Base-by-base conservation (phyloP, 2,329 filamentous ascomycete genomes). In the Fusarium subglutinans region DNA sequence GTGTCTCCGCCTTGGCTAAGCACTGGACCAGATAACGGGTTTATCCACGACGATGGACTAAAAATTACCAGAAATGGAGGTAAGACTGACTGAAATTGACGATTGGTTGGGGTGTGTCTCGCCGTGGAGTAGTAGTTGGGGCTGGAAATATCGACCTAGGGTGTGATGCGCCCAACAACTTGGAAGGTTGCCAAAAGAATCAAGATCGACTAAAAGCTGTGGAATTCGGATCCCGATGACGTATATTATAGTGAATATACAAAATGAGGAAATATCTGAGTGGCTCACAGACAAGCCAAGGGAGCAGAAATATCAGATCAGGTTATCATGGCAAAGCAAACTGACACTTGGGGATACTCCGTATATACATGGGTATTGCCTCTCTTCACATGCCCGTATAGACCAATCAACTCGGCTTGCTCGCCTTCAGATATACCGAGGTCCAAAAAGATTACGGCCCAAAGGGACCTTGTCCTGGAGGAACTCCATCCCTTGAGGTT, bases 401-500 rank as follows among this genome's bases (percentile, higher is more conserved):
- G 37, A 37, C 43, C 56, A 44, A 43, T 63, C 64, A 47, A 43
- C 18, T 40, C 10, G 48, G 37, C 20, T 41, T 38, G 28, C 37
- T 60, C 33, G 44, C 44, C 44, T 38, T 40, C 40, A 50, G 41
- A 50, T 45, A 67, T 41, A 41, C 63, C 65, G 65, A 68, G 65
- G 65, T 38, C 44, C 20, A 44, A 58, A 44, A 24, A 63, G 28
- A 44, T 50, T 33, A 24, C 53, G 60, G 44, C 30, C 51, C 35
- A 64, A 51, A 44, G 53, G 65, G 63, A 45, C 66, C 51, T 53
- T 55, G 53, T 43, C 35, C n/a, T 70, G 30, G 30, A 30, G 57
- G 56, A 58, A 66, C 44, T 64, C 53, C 66, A 63, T 41, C 28
- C 22, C 24, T 43, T 44, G 51, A 69, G 44, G 41, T 67, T 60